These are phyloP conservation scores for Hypoxylon sp. DNA, from an alignment of 2,329 filamentous ascomycete species.

Conservation along the genomic window DNA sequence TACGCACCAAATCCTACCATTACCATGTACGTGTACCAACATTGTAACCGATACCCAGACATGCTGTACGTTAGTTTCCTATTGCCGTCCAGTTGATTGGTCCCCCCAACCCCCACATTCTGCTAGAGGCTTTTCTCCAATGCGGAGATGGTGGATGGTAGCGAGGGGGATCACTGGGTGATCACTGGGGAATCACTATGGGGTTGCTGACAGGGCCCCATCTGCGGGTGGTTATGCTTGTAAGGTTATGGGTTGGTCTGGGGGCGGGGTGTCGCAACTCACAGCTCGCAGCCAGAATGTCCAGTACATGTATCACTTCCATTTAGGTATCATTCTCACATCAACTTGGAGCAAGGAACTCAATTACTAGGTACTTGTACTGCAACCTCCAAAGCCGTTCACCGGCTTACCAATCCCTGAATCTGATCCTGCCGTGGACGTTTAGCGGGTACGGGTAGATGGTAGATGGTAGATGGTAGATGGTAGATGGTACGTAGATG, in stretches of 20 bases:
- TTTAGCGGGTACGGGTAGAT: neutral
- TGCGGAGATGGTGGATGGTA: slow-evolving; percentile 53
- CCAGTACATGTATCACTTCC: slow-evolving; percentile 5
- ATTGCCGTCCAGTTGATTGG: slow-evolving; percentile 36
- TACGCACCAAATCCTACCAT: neutral
- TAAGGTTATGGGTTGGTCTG: slow-evolving; percentile 27
- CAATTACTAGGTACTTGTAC: neutral
- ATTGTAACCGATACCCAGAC: slow-evolving; percentile 23
- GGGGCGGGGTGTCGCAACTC: slow-evolving; percentile 20
- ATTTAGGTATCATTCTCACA: slow-evolving; percentile 6
- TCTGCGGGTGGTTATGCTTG: slow-evolving; percentile 27
- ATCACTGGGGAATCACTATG: slow-evolving; percentile 24
- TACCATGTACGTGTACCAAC: slow-evolving; percentile 15
- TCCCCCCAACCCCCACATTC: slow-evolving; percentile 47
- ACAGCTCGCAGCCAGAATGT: neutral
- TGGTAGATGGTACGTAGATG: slow-evolving; percentile 7
- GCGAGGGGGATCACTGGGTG: slow-evolving; percentile 23
- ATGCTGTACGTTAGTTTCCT: slow-evolving; percentile 21
- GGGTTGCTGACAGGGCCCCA: slow-evolving; percentile 33
- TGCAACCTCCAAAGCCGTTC: slow-evolving; percentile 8
- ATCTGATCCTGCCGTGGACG: slow-evolving; percentile 2
- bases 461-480: slow-evolving; percentile 10
- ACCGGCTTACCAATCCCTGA: slow-evolving; percentile 21
- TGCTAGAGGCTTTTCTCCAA: slow-evolving; percentile 53
- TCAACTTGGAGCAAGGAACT: neutral